Evolutionary conservation across 1,284 basidiomycete species (phyloP), one percentile per base, ranked within the genome.

Genomic region (Tilletia horrida): DNA sequence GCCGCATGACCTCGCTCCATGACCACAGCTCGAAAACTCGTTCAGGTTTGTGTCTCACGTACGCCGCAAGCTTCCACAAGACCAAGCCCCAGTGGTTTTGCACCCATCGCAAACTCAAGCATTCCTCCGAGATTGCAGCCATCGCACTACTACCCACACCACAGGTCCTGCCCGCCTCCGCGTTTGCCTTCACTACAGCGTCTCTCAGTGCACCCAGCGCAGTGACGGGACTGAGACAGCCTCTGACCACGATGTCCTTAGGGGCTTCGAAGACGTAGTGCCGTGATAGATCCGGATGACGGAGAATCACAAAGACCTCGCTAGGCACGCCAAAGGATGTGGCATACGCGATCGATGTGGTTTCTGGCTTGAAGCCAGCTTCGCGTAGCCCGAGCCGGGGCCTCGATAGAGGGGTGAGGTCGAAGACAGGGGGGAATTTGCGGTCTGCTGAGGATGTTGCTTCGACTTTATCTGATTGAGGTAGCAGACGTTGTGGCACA

Each of bases 41-140:
- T 14, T 67, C 65, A 14, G 75, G 73, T 71, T 90, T 87, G 3
- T 92, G 85, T 45, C 86, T 85, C 0, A 88, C 88, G 85, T 92
- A 87, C 2, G 90, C 90, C 0, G 93, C 91, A 11, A 97, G 83
- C 82, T 98, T 98, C 96, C 96, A 98, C 6, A 98, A 85, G 50
- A 98, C 88, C 52, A 94, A 83, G 3, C 84, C 80, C 91, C 92
- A 98, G 75, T 97, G 93, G 76, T 97, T 96, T 45, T 90, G 86
- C 0, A 96, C 88, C 95, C 95, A 98, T 35, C 85, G 80, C 69
- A 88, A 84, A 2, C 87, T 88, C 1, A 86, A 89, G n/a, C 89
- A 84, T 2, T 27, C 35, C n/a, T 71, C 76, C 21, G 45, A 48
- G 21, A n/a, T 18, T 18, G 45, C 45, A 4, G 45, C 45, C 16